These are phyloP conservation scores for Clonostachys chloroleuca DNA, from an alignment of 2,329 filamentous ascomycete genomes.

Conservation along the genomic window DNA sequence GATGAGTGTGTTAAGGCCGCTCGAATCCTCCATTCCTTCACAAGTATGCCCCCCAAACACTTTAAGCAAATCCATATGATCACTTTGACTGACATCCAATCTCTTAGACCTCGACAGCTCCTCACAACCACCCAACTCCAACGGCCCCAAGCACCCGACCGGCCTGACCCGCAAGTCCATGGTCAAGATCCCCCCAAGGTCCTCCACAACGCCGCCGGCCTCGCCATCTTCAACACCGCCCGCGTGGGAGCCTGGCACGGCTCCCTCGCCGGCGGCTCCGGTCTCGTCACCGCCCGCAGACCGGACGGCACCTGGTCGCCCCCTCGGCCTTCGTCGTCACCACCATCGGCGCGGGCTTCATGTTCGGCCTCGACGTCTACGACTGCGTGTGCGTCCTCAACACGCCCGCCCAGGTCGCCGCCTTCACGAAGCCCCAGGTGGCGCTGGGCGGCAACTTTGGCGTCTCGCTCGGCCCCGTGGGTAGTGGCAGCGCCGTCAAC, in stretches of 20 bases:
- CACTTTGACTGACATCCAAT: conserved; percentile 3
- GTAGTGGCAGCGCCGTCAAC: conserved; percentile 57
- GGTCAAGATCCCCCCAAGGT: conserved; percentile 35
- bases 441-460: conserved; percentile 69
- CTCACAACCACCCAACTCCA: conserved; percentile 9
- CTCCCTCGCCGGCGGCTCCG: conserved; percentile 55
- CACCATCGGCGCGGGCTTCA: conserved; percentile 65
- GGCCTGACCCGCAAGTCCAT: conserved; percentile 23
- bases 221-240: conserved; percentile 61
- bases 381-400: conserved; percentile 76
- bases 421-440: conserved; percentile 62
- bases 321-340: conserved; percentile 70
- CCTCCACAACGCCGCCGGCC: conserved; percentile 50
- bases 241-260: conserved; percentile 51
- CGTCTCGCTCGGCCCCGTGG: conserved; percentile 52
- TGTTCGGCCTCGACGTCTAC: conserved; percentile 71
- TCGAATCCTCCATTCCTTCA: conserved; percentile 69
- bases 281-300: conserved; percentile 52
- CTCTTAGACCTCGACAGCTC: background rate
- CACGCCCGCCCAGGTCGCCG: conserved; percentile 59
- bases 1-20: conserved; percentile 75
- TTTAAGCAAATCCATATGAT: background rate
- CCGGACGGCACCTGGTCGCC: conserved; percentile 64
- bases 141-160: conserved; percentile 20
- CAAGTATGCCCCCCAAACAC: conserved; percentile 32